Base-by-base conservation (phyloP, 257 asterid species). In the Gardenia jasminoides region DNA sequence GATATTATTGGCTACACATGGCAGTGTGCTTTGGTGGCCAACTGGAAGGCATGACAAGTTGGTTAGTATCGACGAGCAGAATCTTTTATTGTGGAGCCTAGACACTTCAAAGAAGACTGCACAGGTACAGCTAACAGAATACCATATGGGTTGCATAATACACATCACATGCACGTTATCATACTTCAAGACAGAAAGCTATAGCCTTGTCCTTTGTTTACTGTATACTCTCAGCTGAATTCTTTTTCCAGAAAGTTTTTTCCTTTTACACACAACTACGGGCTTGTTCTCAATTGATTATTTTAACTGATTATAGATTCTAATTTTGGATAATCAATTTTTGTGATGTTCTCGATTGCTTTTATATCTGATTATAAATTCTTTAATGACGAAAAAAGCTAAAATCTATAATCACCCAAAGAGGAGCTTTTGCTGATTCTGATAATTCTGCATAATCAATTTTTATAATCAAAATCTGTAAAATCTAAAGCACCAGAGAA, bases 11-110 rank as follows among this genome's bases (percentile, higher is more conserved):
- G 84, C 83, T 82, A 30, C 67, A 68, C 71, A 81, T 83, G 86
- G 82, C 84, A 95, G 99, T 69, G 88, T 92, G 64, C 88, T 93
- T 67, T 96, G 99, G 99, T 96, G 99, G 98, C 97, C 98, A 41
- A 88, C 96, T 17, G 99, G 97, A 89, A 94, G 91, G 78, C 96
- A 96, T 82, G 99, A 96, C 92, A 96, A 91, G 88, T 80, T 96
- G 81, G 87, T 93, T 81, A 91, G 95, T 75, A 86, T 96, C 73
- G 99, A 96, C 64, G 98, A 92, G 87, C 97, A 93, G 78, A 92
- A 90, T 87, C 91, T 95, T 80, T 83, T 88, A 39, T 82, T 96
- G 43, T 96, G 98, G 99, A 87, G 92, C 90, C 86, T 96, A 69
- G 96, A 93, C 81, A 86, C 93, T 73, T 88, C 96, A 77, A 96